Base-by-base conservation (phyloP, 2,329 filamentous ascomycete species). In the Gremmenia infestans region DNA sequence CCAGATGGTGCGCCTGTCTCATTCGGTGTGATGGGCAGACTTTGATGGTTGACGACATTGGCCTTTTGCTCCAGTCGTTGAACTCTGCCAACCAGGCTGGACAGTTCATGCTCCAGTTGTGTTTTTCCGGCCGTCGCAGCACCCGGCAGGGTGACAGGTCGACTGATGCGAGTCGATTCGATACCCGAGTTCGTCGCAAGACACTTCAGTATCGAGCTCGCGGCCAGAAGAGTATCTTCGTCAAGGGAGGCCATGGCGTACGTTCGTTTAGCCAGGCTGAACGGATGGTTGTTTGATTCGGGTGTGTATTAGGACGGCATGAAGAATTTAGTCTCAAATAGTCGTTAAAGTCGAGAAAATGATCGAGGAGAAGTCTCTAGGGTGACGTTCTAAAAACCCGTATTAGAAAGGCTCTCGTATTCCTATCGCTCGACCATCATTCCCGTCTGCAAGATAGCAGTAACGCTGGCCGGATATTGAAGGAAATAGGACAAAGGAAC, bases 11-110 rank as follows among this genome's bases (percentile, higher is more conserved):
- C 81, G 64, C 79, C 77, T 50, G 80, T 82, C 75, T 94, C 90
- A 71, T 87, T 91, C 48, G 91, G 90, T 9, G 90, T 94, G 68
- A 92, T 87, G 65, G 91, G 91, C 65, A 92, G 81, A 55, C 74
- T 73, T 52, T 80, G 78, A 60, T 80, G 76, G 62, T 80, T 78
- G 56, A 80, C 72, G 56, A 81, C 76, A 68, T 81, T 82, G 62
- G 89, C 87, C 74, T 87, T 87, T 65, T 84, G 83, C 77, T 97
- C 92, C 65, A 97, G 83, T 62, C 86, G 84, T 62, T 91, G 88
- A 64, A 97, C 84, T 63, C 94, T 81, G 59, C 85, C 76, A 57
- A 87, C 82, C 61, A 97, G 81, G 54, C 89, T 87, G 50, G 87
- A 82, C 56, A 99, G 81, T 74, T 97, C 93, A 58, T 81, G 79